Percentiles rank a stretch among this genome's conserved stretches.
phyloP scores from a whole-genome alignment of 2,329 filamentous ascomycete species.

The Mariannaea elegans region DNA sequence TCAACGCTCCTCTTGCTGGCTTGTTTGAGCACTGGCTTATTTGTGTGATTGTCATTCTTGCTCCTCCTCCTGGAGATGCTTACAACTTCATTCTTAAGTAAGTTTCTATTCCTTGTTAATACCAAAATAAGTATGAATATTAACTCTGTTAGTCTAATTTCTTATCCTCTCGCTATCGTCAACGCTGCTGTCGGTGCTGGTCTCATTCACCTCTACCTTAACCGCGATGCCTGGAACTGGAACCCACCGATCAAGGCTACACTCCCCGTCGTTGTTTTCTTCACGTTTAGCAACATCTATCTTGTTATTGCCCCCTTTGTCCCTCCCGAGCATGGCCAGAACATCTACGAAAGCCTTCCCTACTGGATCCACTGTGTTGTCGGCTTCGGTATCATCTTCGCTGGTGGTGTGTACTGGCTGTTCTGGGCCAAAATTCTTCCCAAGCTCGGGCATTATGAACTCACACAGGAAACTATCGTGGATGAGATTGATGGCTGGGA shows the following conservation, averaged over 20 bases:
- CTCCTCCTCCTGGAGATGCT: slow-evolving; percentile 72
- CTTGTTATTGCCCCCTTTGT: slow-evolving; percentile 68
- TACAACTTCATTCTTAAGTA: slow-evolving; percentile 71
- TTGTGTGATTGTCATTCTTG: slow-evolving; percentile 71
- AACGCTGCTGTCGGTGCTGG: slow-evolving; percentile 64
- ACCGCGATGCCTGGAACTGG: slow-evolving; percentile 59
- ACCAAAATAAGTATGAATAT: background rate
- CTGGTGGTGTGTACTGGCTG: slow-evolving; percentile 64
- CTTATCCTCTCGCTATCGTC: slow-evolving; percentile 68
- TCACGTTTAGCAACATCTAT: slow-evolving; percentile 68
- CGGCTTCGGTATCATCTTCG: slow-evolving; percentile 61
- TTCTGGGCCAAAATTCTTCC: slow-evolving; percentile 63
- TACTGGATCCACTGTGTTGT: slow-evolving; percentile 68
- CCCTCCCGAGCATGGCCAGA: slow-evolving; percentile 60
- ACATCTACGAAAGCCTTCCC: slow-evolving; percentile 61
- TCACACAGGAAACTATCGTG: slow-evolving; percentile 63
- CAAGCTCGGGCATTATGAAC: slow-evolving; percentile 61
- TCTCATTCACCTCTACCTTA: slow-evolving; percentile 62
- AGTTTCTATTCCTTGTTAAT: background rate
- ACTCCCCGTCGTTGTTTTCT: slow-evolving; percentile 64
- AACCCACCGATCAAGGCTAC: slow-evolving; percentile 63
- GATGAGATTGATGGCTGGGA: slow-evolving; percentile 72
- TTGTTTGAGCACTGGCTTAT: slow-evolving; percentile 72
- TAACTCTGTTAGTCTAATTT: slow-evolving; percentile 61
- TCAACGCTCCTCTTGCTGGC: slow-evolving; percentile 68